These are phyloP conservation scores for Cudoniella acicularis DNA, from an alignment of 495 filamentous ascomycete genomes.

Conservation along the genomic window DNA sequence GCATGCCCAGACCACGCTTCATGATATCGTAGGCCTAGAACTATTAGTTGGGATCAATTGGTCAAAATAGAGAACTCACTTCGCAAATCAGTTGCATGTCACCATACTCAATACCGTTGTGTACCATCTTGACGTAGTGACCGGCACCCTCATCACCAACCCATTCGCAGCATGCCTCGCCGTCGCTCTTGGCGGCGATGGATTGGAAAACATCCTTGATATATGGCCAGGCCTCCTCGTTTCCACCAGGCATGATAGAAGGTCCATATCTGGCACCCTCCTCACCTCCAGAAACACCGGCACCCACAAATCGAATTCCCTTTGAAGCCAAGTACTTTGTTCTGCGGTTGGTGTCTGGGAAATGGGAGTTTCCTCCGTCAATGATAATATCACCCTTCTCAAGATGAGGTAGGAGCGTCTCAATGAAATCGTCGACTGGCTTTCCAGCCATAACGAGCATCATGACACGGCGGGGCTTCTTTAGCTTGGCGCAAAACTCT, in stretches of 20 bases:
- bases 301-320: constrained; percentile 93
- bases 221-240: constrained; percentile 96
- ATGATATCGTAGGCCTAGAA: constrained; percentile 97
- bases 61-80: constrained; percentile 45
- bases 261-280: constrained; percentile 97
- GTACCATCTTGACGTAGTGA: constrained; percentile 99
- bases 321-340: constrained; percentile 78
- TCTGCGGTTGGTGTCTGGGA: constrained; percentile 96
- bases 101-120: constrained; percentile 99
- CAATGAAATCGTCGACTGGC: constrained; percentile 97
- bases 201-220: constrained; percentile 99
- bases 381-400: constrained; percentile 98
- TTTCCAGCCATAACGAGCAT: constrained; percentile 96
- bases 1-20: constrained; percentile 88
- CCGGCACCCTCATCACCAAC: constrained; percentile 98
- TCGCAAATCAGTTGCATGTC: constrained; percentile 99
- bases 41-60: constrained; percentile 18
- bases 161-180: constrained; percentile 98
- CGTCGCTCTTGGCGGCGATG: constrained; percentile 94
- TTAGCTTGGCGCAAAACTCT: constrained; percentile 93
- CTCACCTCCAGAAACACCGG: constrained; percentile 98
- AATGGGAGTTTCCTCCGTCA: constrained; percentile 98
- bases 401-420: constrained; percentile 83
- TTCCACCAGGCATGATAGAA: constrained; percentile 96
- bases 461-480: constrained; percentile 95